These are phyloP conservation scores for Microbotryum violaceum DNA, from an alignment of 1,284 basidiomycete genomes.

Conservation along the genomic window DNA sequence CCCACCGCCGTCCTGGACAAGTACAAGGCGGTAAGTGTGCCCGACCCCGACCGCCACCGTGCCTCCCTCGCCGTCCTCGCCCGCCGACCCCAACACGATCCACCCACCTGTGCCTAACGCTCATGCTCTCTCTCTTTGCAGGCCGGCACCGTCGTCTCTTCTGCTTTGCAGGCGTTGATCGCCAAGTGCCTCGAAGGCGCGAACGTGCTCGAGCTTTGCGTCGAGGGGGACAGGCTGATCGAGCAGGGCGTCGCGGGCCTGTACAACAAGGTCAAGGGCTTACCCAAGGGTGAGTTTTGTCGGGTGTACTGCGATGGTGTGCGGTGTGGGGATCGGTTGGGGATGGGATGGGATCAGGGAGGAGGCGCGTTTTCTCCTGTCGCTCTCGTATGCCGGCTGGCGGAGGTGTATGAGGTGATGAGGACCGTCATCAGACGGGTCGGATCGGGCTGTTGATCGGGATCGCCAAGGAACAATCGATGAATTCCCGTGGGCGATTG, in stretches of 20 bases:
- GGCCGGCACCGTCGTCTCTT: slow-evolving; percentile 81
- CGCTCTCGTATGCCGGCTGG: no score
- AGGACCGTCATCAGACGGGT: no score
- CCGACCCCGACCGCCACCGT: no score
- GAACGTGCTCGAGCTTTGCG: slow-evolving; percentile 73
- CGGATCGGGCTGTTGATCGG: no score
- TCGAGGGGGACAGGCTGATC: slow-evolving; percentile 85
- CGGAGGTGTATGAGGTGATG: no score
- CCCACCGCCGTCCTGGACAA: slow-evolving; percentile 31
- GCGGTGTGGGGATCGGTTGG: not conserved
- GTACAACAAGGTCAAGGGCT: slow-evolving; percentile 86
- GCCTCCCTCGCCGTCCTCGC: not conserved
- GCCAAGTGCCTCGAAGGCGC: slow-evolving; percentile 67
- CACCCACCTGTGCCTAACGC: not conserved
- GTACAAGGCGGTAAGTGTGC: slow-evolving; percentile 29
- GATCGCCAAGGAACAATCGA: no score
- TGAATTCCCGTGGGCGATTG: no score
- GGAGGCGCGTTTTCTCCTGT: no score
- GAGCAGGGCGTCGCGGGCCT: slow-evolving; percentile 75
- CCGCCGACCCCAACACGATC: not conserved
- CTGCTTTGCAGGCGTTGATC: slow-evolving; percentile 78
- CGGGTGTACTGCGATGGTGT: not conserved
- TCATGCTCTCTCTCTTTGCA: not conserved
- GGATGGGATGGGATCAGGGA: no score
- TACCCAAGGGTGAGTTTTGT: slow-evolving; percentile 39